Conservation (phyloP, 805 yeast species). For the Cyberlindnera xylosilytica region DNA sequence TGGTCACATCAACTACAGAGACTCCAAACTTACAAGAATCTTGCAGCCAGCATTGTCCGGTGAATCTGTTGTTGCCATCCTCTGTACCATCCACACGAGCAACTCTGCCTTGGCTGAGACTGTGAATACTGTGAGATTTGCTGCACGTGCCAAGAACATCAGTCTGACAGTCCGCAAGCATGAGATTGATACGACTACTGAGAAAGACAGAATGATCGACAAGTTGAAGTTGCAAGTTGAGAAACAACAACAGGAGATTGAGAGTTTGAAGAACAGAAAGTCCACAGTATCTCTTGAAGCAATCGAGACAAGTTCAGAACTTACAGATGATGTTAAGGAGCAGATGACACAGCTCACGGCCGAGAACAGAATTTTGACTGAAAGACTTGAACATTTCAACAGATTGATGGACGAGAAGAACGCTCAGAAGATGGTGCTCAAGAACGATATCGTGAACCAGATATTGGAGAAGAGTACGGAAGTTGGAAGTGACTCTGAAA, state of each 20-base stretch:
- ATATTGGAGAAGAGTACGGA: constrained; percentile 37
- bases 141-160: constrained; percentile 88
- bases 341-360: constrained; percentile 46
- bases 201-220: constrained; percentile 50
- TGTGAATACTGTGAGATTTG: constrained; percentile 82
- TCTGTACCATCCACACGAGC: constrained; percentile 82
- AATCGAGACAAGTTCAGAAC: constrained; percentile 5
- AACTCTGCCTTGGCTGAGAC: constrained; percentile 69
- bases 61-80: constrained; percentile 72
- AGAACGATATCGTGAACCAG: constrained; percentile 59
- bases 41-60: constrained; percentile 93
- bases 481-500: constrained; percentile 32
- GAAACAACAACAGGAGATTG: constrained; percentile 52
- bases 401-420: constrained; percentile 60
- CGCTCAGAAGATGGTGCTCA: constrained; percentile 50
- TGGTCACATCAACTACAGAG: constrained; percentile 88
- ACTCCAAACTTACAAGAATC: constrained; percentile 85
- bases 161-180: constrained; percentile 61
- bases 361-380: constrained; percentile 63
- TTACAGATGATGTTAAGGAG: constrained; percentile 25
- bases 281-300: constrained; percentile 4
- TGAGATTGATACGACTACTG: constrained; percentile 35
- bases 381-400: constrained; percentile 65
- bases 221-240: constrained; percentile 60
- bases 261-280: constrained; percentile 29